These are phyloP conservation scores for Stemphylium lycopersici DNA, from an alignment of 2,329 filamentous ascomycete species.

Conservation along the genomic window DNA sequence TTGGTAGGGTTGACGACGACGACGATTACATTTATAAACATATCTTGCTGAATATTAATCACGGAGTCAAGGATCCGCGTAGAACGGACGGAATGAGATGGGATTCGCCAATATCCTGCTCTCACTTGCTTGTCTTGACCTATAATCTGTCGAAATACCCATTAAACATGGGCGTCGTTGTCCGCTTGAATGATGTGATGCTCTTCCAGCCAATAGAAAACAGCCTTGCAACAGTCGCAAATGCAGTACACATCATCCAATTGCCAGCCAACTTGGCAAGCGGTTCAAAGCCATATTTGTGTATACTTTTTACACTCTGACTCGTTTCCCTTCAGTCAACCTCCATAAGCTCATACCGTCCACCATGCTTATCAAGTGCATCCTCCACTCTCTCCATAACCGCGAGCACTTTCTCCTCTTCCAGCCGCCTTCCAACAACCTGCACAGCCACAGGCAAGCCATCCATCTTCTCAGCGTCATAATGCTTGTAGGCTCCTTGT, in stretches of 20 bases:
- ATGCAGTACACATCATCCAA: too few relatives aligned
- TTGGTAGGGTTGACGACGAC: too few relatives aligned
- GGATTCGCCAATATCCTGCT: too few relatives aligned
- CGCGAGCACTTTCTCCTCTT: constrained; percentile 86
- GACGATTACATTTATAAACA: background rate
- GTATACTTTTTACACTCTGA: background rate
- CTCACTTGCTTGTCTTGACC: too few relatives aligned
- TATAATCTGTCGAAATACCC: too few relatives aligned
- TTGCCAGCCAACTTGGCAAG: too few relatives aligned
- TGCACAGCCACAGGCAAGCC: constrained; percentile 87
- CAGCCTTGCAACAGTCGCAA: too few relatives aligned
- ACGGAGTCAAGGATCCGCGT: background rate
- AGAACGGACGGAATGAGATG: background rate
- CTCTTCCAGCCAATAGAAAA: too few relatives aligned
- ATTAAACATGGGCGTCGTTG: too few relatives aligned
- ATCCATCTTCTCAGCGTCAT: constrained; percentile 82
- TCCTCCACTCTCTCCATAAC: constrained; percentile 81
- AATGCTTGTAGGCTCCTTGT: constrained; percentile 82
- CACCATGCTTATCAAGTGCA: constrained; percentile 65
- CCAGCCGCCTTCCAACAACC: constrained; percentile 76
- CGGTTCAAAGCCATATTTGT: too few relatives aligned
- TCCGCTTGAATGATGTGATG: too few relatives aligned
- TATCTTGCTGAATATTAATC: background rate
- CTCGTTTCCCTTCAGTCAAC: constrained; percentile 41
- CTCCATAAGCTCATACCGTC: constrained; percentile 58